Base-by-base conservation (phyloP, 352 stramenopile species). In the Globisporangium cylindrosporum region DNA sequence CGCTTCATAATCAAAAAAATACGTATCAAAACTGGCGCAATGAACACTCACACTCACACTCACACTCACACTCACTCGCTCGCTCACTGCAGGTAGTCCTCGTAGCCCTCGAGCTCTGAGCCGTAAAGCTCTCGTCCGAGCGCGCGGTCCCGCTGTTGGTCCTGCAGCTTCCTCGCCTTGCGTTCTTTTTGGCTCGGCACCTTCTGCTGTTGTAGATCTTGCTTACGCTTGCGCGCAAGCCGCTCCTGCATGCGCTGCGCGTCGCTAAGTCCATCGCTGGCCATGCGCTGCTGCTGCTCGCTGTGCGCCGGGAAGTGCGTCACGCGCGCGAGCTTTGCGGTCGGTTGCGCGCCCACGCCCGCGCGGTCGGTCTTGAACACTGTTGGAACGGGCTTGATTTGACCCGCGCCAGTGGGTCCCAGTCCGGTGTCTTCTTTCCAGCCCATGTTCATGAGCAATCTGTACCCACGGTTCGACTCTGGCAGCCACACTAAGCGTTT, bases 391-490 rank as follows among this genome's bases (percentile, higher is more conserved):
- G 82, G 80, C 54, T 74, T 78, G 41, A 87, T 56, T 61, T 73
- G 77, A n/a, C 80, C 82, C 12, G 73, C 62, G 9, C 68, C 73
- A 6, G 63, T 41, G 8, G 72, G 70, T 1, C 80, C 80, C 25
- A 91, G 59, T 5, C 79, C 82, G 4, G 59, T 15, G 69, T 73
- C 65, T 49, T 86, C 73, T 34, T 82, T 69, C 82, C 82, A 89
- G 38, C 79, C 82, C 81, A 91, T 86, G 68, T 61, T 71, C 66
- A 75, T 79, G 41, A 91, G 72, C 68, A 89, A 65, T 51, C 87
- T 73, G 69, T 84, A 89, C 32, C 82, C 81, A 24, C 80, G 79
- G 62, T 91, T 91, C n/a, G 80, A 81, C 69, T 88, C 80, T 1
- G 82, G 80, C 46, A 91, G 73, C 82, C 82, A 91, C 20, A 89